These are phyloP conservation scores for Chrysosporium queenslandicum DNA, from an alignment of 2,329 filamentous ascomycete species.

Conservation along the genomic window DNA sequence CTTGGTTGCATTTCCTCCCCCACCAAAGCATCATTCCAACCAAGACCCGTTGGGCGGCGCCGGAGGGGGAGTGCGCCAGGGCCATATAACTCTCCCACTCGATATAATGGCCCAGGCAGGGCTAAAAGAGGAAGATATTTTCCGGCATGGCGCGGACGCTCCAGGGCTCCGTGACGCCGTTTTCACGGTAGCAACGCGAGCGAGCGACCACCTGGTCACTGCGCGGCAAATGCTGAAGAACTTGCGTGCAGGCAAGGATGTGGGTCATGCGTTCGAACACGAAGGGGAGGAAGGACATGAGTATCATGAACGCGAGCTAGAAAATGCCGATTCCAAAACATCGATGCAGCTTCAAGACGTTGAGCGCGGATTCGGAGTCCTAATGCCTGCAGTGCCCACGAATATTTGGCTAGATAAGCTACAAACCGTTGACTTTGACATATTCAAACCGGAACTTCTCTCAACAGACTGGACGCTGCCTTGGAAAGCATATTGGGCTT, in stretches of 20 bases:
- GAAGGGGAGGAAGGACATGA: constrained; percentile 61
- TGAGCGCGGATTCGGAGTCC: constrained; percentile 62
- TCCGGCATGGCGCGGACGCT: constrained; percentile 67
- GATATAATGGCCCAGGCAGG: constrained; percentile 78
- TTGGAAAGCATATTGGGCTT: constrained; percentile 61
- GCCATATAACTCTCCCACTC: constrained; percentile 67
- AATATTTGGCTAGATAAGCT: constrained; percentile 67
- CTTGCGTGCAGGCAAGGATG: constrained; percentile 59
- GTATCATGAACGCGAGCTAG: constrained; percentile 32
- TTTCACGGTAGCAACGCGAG: constrained; percentile 83
- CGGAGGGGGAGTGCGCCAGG: constrained; percentile 41
- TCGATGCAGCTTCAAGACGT: constrained; percentile 40
- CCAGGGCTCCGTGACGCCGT: constrained; percentile 77
- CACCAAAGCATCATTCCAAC: constrained; percentile 47
- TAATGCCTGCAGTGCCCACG: constrained; percentile 71
- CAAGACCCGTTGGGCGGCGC: constrained; percentile 35
- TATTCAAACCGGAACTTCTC: constrained; percentile 57
- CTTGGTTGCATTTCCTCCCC: constrained; percentile 67
- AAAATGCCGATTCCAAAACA: constrained; percentile 28
- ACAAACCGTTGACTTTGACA: constrained; percentile 73
- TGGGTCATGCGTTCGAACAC: constrained; percentile 84
- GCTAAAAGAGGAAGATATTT: constrained; percentile 80
- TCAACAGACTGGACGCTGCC: constrained; percentile 73
- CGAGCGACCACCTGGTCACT: constrained; percentile 92
- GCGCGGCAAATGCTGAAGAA: constrained; percentile 83